Evolutionary conservation across 139 green algal species (phyloP), one percentile per base, ranked within the genome.

Genomic region (Ettlia oleoabundans): DNA sequence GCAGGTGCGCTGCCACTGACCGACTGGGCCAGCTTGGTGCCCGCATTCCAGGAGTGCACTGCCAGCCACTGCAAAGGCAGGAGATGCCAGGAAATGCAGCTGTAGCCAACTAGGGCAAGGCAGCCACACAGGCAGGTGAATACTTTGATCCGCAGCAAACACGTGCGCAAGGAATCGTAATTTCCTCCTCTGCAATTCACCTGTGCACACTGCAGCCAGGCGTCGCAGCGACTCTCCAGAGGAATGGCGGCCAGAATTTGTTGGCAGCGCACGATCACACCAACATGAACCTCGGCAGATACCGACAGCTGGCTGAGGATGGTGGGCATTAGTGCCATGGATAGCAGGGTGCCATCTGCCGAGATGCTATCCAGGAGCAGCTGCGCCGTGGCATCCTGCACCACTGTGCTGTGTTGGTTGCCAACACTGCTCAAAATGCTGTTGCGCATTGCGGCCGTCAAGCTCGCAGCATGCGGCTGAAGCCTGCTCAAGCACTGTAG

Each of bases 1-100:
- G 30, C 22, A 2, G 38, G 33, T 53, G 53, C 28, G 3, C 41
- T 32, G 55, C 55, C n/a, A n/a, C n/a, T n/a, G n/a, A n/a, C n/a
- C 24, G 37, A 4, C n/a, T 47, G 51, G 0, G 33, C 42, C 42
- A 40, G 32, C 7, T 32, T 51, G 33, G 4, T 10, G 43, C 76
- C 76, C 2, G 63, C 42, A 24, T 82, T 82, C 76, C 76, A 82
- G 7, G 55, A 22, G 24, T 47, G 21, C 2, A 32, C 62, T 21
- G 55, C 76, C 30, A 82, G 42, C 76, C 76, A 82, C 63, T 75
- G 43, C 70, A 52, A 26, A 68, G 28, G 61, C 4, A 68, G 62
- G 47, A 18, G 9, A 42, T 26, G 8, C 41, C 5, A 41, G 32
- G 10, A 42, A 24, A 4, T 24, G 13, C 61, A 9, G n/a, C 21